Evolutionary conservation across 2,329 filamentous ascomycete genomes (phyloP), one percentile per base, ranked within the genome.

Genomic region (Onygenales sp.): DNA sequence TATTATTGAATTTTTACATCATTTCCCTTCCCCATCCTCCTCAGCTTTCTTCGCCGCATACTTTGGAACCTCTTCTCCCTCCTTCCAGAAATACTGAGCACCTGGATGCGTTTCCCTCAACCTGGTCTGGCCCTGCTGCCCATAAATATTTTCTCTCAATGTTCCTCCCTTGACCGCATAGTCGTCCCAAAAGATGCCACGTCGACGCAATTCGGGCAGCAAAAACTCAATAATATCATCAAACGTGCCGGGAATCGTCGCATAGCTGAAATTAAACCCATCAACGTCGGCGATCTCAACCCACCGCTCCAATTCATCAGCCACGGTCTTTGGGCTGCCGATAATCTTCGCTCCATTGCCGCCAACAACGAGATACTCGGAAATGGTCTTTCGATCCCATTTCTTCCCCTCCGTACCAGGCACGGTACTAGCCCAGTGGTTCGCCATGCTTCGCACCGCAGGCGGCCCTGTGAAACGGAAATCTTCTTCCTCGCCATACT

Each of bases 391-490:
- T 61, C 69, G 69, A 39, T 67, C 66, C 68, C 68, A 71, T 55
- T 71, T 72, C 47, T 66, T 59, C 0, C 66, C 68, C 35, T 70
- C 63, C 0, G 66, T 69, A 0, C 71, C 71, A 0, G 72, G 72
- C 0, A 74, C 70, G 0, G 71, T 73, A 11, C 65, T 67, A 0
- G 72, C 70, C 72, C 72, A 75, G 49, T 69, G 64, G 31, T 67
- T 69, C n/a, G 75, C 71, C 65, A 75, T 69, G 17, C 68, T 70
- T 7, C 72, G 69, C 8, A 77, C 71, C 1, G 68, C 70, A 2
- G 72, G 69, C 2, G 67, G 66, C 6, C 68, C 67, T 6, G 66
- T 64, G 54, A 76, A 74, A 1, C 69, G 64, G 53, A 77, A 74
- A 47, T 76, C 72, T 42, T 75, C 69, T 32, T 76, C 72, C 43